A percentile compares a stretch with the other conserved stretches of the same genome.
phyloP scores from a whole-genome alignment of 2,329 filamentous ascomycete species.

The Coccinonectria pachysandricola region DNA sequence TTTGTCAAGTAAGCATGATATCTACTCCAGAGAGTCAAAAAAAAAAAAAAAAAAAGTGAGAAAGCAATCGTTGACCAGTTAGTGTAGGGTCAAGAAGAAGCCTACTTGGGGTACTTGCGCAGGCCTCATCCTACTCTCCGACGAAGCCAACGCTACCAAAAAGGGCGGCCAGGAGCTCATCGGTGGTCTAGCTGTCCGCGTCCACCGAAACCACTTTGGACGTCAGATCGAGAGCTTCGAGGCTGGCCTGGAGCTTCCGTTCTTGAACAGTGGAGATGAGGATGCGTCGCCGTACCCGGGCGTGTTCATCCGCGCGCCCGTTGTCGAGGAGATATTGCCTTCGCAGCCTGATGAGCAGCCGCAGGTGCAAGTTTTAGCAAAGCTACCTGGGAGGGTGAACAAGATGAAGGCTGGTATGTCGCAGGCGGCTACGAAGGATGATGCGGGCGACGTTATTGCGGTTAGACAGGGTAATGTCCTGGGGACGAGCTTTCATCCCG shows the following conservation, averaged over 20 bases:
- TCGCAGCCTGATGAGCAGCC: slow-evolving; percentile 19
- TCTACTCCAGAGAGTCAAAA: too few species aligned
- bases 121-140: slow-evolving; percentile 80
- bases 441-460: slow-evolving; percentile 69
- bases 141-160: slow-evolving; percentile 80
- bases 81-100: slow-evolving; percentile 58
- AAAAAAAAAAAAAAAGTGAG: too few species aligned
- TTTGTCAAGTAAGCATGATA: slow-evolving; percentile 82
- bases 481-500: slow-evolving; percentile 91
- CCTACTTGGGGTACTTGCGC: slow-evolving; percentile 96
- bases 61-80: too few species aligned
- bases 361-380: slow-evolving; percentile 41
- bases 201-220: slow-evolving; percentile 92
- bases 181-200: slow-evolving; percentile 79
- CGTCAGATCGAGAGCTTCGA: slow-evolving; percentile 89
- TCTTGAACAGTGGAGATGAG: slow-evolving; percentile 40
- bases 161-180: slow-evolving; percentile 87
- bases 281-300: slow-evolving; percentile 49
- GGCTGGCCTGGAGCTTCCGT: slow-evolving; percentile 60
- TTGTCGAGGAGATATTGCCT: slow-evolving; percentile 70
- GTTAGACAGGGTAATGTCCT: slow-evolving; percentile 86
- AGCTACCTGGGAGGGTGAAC: slow-evolving; percentile 31
- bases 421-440: slow-evolving; percentile 27
- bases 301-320: slow-evolving; percentile 89
- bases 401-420: slow-evolving; percentile 28